These are phyloP conservation scores for Jamesozyma jinghongensis DNA, from an alignment of 805 yeast genomes.

Conservation along the genomic window DNA sequence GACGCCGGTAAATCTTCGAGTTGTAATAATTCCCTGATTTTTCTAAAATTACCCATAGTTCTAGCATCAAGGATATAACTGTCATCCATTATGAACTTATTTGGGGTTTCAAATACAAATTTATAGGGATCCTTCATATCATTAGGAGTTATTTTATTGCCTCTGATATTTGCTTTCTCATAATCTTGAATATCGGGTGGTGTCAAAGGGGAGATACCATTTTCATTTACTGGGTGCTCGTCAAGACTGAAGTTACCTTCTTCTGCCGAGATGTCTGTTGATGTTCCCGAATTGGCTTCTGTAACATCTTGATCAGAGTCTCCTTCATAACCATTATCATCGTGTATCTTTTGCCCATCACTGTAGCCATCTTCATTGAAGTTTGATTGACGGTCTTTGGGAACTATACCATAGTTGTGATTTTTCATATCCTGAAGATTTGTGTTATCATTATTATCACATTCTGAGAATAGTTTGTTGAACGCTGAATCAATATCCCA, in stretches of 20 bases:
- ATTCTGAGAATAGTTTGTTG: neutral
- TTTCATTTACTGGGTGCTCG: neutral
- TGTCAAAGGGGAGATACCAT: constrained; percentile 15
- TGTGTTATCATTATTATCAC: neutral
- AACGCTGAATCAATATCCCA: neutral
- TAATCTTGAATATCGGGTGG: constrained; percentile 9
- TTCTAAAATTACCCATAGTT: constrained; percentile 4
- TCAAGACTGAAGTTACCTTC: neutral
- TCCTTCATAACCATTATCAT: neutral
- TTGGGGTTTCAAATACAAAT: constrained; percentile 19
- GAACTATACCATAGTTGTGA: neutral
- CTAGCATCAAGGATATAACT: constrained; percentile 4
- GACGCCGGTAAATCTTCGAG: neutral
- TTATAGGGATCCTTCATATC: constrained; percentile 15
- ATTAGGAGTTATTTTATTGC: no score
- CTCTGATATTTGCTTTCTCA: neutral
- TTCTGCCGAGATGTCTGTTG: neutral
- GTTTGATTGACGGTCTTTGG: neutral
- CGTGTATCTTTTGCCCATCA: neutral
- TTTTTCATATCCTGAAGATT: neutral
- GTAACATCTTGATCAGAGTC: neutral
- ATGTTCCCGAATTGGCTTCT: neutral
- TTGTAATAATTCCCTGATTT: constrained; percentile 2
- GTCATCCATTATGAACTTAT: constrained; percentile 6
- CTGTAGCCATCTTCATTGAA: no score